These are phyloP conservation scores for Malus hybrid DNA, from an alignment of 331 rosid genomes.

Conservation along the genomic window DNA sequence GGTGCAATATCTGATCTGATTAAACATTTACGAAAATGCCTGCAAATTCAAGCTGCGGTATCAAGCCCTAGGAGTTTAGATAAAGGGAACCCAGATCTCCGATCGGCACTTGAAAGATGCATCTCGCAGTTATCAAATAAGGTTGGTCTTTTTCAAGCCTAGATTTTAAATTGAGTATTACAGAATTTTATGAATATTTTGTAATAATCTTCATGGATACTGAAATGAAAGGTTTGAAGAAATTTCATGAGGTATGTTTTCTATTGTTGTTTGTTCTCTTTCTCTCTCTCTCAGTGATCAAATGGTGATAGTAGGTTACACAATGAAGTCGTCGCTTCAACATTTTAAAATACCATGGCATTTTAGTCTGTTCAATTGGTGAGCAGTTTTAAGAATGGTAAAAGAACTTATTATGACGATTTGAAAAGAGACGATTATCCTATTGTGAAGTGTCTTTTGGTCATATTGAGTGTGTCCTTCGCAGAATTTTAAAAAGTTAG, in stretches of 20 bases:
- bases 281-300: neutral
- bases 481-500: too few relatives aligned
- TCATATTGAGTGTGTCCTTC: neutral
- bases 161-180: neutral
- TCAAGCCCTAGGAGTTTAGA: conserved; percentile 38
- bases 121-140: conserved; percentile 60
- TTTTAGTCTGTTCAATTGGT: neutral
- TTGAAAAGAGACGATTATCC: neutral
- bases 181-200: neutral
- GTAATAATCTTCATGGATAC: neutral
- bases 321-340: neutral
- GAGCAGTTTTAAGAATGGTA: neutral
- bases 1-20: conserved; percentile 76
- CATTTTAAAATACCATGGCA: neutral
- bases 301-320: neutral
- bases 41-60: conserved; percentile 52
- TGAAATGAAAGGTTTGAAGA: neutral
- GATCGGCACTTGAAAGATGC: conserved; percentile 61
- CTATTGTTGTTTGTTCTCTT: neutral
- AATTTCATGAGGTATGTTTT: neutral
- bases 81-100: conserved; percentile 52
- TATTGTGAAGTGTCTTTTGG: neutral
- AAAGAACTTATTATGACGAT: neutral
- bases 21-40: conserved; percentile 77
- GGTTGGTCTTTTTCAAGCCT: conserved; percentile 29